phyloP scores from a whole-genome alignment of 495 filamentous ascomycete genomes.

The Chlorociboria aeruginascens region DNA sequence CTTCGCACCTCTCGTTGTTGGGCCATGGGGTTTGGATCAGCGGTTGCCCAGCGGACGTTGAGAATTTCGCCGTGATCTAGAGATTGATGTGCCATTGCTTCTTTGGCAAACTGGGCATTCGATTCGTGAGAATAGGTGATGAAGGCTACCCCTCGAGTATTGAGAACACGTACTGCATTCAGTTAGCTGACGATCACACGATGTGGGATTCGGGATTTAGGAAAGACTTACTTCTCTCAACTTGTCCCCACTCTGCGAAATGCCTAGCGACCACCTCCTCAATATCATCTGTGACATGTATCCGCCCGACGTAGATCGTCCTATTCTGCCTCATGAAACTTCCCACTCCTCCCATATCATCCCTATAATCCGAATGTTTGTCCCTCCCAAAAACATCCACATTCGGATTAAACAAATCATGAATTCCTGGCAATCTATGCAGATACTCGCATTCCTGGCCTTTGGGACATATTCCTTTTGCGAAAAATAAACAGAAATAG shows the following conservation, averaged over 20 bases:
- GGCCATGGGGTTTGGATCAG: constrained; percentile 90
- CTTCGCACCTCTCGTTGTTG: constrained; percentile 82
- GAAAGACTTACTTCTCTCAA: constrained; percentile 52
- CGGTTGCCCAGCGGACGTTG: constrained; percentile 95
- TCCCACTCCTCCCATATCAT: constrained; percentile 95
- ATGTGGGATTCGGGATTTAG: neutral
- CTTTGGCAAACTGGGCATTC: constrained; percentile 82
- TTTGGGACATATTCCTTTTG: constrained; percentile 66
- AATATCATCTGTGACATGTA: constrained; percentile 95
- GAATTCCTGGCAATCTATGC: constrained; percentile 70
- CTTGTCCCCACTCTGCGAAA: constrained; percentile 86
- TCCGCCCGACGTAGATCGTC: constrained; percentile 84
- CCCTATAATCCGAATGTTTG: constrained; percentile 76
- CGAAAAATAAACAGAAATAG: constrained; percentile 92
- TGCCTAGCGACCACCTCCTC: constrained; percentile 92
- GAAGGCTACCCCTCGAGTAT: constrained; percentile 79
- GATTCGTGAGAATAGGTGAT: constrained; percentile 80
- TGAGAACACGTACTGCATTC: constrained; percentile 60
- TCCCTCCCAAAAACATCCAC: constrained; percentile 90
- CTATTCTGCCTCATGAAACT: constrained; percentile 83
- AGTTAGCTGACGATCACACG: constrained; percentile 1
- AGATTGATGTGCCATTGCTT: constrained; percentile 79
- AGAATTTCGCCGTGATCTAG: constrained; percentile 84
- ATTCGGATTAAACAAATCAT: constrained; percentile 80
- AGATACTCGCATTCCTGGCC: constrained; percentile 92